Evolutionary conservation across 345 rosid genomes (phyloP).

Genomic region (Euclidium syriacum): DNA sequence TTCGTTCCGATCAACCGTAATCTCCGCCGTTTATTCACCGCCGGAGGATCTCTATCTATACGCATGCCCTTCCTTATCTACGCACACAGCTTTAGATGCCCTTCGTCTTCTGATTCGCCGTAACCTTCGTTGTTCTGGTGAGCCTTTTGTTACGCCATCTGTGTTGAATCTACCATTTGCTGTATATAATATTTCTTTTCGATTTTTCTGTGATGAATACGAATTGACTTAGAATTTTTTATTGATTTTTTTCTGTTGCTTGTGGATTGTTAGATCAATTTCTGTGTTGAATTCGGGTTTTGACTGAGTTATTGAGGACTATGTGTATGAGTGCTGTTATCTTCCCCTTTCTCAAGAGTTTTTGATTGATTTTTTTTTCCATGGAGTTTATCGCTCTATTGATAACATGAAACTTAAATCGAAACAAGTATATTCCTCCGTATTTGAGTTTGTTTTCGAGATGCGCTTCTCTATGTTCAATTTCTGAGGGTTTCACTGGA

Average conservation of each 20-base stretch:
- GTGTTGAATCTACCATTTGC: not conserved
- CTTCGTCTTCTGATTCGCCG: conserved; percentile 2
- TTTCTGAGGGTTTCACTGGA: not conserved
- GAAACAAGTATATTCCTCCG: not conserved
- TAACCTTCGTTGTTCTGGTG: not conserved
- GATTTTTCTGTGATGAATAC: not conserved
- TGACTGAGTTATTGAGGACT: not conserved
- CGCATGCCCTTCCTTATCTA: not conserved
- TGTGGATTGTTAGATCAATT: not conserved
- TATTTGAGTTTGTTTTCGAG: not conserved
- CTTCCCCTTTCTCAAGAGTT: not conserved
- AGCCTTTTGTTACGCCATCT: conserved; percentile 9
- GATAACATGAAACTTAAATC: not conserved
- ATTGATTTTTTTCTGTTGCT: not conserved
- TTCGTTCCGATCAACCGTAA: conserved; percentile 17
- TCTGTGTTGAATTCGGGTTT: not conserved
- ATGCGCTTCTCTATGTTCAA: not conserved
- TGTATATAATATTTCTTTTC: not conserved
- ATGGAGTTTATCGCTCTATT: too few relatives aligned
- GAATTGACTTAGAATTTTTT: not conserved
- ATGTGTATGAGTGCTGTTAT: not conserved
- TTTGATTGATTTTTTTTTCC: not conserved
- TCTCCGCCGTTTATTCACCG: conserved; percentile 14
- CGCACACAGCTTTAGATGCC: not conserved
- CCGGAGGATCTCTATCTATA: conserved; percentile 1